phyloP scores from a whole-genome alignment of 345 rosid species.

The Sisymbrium altissimum region DNA sequence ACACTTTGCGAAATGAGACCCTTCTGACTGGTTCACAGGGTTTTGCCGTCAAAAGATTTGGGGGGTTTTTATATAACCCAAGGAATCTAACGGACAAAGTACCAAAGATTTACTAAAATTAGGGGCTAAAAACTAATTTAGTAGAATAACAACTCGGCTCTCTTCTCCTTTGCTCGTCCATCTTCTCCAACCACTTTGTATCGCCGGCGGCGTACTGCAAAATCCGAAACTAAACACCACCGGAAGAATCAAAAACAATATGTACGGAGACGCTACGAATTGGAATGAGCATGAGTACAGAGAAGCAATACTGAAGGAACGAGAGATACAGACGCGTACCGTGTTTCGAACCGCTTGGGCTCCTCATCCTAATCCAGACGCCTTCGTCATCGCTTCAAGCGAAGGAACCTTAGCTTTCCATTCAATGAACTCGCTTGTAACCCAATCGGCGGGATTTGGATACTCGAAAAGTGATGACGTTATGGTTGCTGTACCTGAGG shows the following conservation, averaged over 20 bases:
- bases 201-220: too few relatives aligned
- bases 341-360: conserved; percentile 82
- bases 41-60: background rate
- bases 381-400: conserved; percentile 68
- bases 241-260: background rate
- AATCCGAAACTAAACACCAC: background rate
- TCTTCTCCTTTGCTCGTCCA: background rate
- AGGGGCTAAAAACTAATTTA: background rate
- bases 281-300: conserved; percentile 83
- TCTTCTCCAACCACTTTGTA: background rate
- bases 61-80: background rate
- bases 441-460: conserved; percentile 43
- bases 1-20: too few relatives aligned
- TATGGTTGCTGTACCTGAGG: conserved; percentile 55
- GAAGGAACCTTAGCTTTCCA: conserved; percentile 78
- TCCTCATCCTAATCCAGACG: conserved; percentile 59
- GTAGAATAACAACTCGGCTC: background rate
- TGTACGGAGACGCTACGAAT: conserved; percentile 67
- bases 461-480: conserved; percentile 23
- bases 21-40: background rate
- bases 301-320: conserved; percentile 60
- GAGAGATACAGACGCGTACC: conserved; percentile 62
- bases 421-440: conserved; percentile 61
- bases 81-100: background rate
- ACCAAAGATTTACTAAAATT: background rate